Evolutionary conservation across 75 land plant genomes (phyloP).

Genomic region (Chamaecyparis obtusa): DNA sequence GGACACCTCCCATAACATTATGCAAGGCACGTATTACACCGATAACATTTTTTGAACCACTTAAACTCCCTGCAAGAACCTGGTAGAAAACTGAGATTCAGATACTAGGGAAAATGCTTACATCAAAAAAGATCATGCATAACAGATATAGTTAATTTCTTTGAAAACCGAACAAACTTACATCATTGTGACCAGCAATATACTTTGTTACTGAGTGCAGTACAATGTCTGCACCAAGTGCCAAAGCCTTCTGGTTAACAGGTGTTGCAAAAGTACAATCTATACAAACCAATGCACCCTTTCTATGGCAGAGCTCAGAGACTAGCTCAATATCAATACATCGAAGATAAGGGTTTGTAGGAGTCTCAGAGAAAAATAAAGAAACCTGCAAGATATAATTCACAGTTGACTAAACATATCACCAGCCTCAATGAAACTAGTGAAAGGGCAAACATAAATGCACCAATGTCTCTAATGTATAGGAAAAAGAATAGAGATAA

Average conservation of each 20-base stretch:
- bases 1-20: conserved; percentile 85
- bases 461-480: not conserved
- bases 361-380: conserved; percentile 97
- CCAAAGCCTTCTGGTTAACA: conserved; percentile 90
- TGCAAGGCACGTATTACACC: conserved; percentile 72
- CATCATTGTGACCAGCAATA: conserved; percentile 96
- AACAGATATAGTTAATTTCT: conserved; percentile 3
- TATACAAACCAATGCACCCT: conserved; percentile 89
- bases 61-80: conserved; percentile 96
- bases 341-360: conserved; percentile 95
- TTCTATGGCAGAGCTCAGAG: conserved; percentile 79
- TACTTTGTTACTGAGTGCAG: conserved; percentile 95
- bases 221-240: conserved; percentile 91
- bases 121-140: not conserved
- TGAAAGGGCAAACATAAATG: conserved; percentile 4
- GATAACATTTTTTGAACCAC: conserved; percentile 75
- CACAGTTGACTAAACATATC: not conserved
- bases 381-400: conserved; percentile 62
- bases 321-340: conserved; percentile 92
- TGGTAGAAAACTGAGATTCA: conserved; percentile 24
- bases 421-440: not conserved
- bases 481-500: not conserved
- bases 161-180: conserved; percentile 25
- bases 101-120: not conserved
- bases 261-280: conserved; percentile 99